Base-by-base conservation (phyloP, 1,284 basidiomycete genomes). In the Sanghuangporus baumii region DNA sequence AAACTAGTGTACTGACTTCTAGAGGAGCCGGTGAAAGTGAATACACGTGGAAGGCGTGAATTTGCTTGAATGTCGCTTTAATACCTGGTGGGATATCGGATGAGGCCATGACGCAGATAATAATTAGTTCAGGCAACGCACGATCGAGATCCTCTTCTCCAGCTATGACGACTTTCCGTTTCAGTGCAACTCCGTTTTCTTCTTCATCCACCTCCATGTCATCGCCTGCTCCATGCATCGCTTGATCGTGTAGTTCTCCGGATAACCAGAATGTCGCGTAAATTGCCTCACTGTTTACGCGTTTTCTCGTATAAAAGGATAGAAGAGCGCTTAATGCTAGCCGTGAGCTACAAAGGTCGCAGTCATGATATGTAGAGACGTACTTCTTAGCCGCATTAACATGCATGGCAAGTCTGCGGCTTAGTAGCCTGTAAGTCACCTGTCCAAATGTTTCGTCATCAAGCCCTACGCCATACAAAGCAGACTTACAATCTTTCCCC, bases 351-450 rank as follows among this genome's bases (percentile, higher is more conserved):
- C 23, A 7, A 3, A 50, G 1, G 36, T 0, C n/a, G 2, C 43
- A n/a, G 1, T 6, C 5, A 38, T 31, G 14, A 57, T 52, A 38
- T 40, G 58, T 56, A 3, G 16, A 52, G 37, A 62, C 82, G 69
- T 66, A 89, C 89, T 85, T 86, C 72, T 89, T 91, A 9, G 89
- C 89, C 40, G 74, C 73, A 70, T 89, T 88, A 66, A 91, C 88
- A 68, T 91, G 86, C 59, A 91, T 77, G 0, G 78, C 76, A 50
- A 89, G 79, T 52, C 81, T 81, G 65, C 87, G 81, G 69, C 89
- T 91, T 57, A 91, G 76, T 3, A 83, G 85, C 41, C 89, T 81
- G 71, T 83, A 91, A 5, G 89, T 91, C 62, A 91, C 87, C 89
- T 91, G 51, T 26, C 50, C 18, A 57, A 40, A 51, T 11, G 57